Evolutionary conservation across 1,284 basidiomycete genomes (phyloP).

Genomic region (Leccinum fallax): DNA sequence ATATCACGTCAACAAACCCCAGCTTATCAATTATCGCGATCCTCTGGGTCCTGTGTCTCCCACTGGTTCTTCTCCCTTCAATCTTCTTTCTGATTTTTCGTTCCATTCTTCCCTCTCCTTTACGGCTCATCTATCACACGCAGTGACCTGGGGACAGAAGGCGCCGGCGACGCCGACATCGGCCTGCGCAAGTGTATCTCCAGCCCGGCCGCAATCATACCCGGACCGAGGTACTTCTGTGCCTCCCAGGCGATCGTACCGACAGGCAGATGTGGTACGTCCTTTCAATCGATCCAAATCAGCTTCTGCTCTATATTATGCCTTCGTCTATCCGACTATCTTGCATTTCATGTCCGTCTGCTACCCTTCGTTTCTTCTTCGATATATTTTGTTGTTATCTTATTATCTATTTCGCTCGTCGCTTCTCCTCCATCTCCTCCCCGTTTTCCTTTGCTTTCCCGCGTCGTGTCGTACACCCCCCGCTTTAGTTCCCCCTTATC

Average conservation of each 20-base stretch:
- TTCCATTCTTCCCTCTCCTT: too few species aligned
- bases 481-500: slow-evolving; percentile 18
- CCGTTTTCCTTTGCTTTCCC: neutral
- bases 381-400: neutral
- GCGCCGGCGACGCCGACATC: slow-evolving; percentile 65
- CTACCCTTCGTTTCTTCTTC: neutral
- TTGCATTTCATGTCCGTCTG: slow-evolving; percentile 21
- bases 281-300: neutral
- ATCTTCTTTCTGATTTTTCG: neutral
- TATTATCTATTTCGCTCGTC: neutral
- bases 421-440: neutral
- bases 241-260: slow-evolving; percentile 62
- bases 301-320: neutral
- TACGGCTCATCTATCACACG: neutral
- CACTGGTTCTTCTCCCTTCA: neutral
- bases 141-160: slow-evolving; percentile 69
- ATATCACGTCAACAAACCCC: slow-evolving; percentile 4
- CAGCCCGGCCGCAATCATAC: slow-evolving; percentile 43
- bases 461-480: slow-evolving; percentile 2
- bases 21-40: slow-evolving; percentile 6
- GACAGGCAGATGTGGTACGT: slow-evolving; percentile 62
- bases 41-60: neutral
- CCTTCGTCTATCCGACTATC: neutral
- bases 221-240: slow-evolving; percentile 67
- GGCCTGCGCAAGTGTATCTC: slow-evolving; percentile 59